These are phyloP conservation scores for Diaporthe aspalathi DNA, from an alignment of 2,329 filamentous ascomycete species.

Conservation along the genomic window DNA sequence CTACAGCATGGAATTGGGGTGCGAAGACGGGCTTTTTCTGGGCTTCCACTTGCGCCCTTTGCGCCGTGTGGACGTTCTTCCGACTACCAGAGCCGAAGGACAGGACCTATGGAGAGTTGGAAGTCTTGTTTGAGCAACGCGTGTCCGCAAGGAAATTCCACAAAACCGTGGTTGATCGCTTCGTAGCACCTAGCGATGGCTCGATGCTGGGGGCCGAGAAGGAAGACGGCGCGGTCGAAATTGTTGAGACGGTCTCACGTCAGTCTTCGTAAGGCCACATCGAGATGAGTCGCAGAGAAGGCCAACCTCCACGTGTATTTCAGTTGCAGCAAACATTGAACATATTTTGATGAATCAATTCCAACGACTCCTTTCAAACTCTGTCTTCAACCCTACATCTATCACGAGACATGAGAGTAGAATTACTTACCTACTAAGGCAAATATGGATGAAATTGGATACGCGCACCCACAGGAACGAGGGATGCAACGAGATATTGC, in stretches of 20 bases:
- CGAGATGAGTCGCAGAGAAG: background rate
- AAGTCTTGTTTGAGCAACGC: conserved; percentile 62
- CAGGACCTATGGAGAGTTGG: conserved; percentile 66
- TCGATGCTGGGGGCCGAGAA: conserved; percentile 12
- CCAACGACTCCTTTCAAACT: background rate
- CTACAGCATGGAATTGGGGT: conserved; percentile 58
- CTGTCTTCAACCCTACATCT: no score
- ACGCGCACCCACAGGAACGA: no score
- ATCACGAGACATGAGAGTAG: background rate
- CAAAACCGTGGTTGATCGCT: conserved; percentile 44
- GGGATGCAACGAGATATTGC: no score
- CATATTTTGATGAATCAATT: background rate
- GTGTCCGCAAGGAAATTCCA: conserved; percentile 57
- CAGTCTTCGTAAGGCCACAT: background rate
- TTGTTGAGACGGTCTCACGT: conserved; percentile 21
- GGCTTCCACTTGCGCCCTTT: conserved; percentile 57
- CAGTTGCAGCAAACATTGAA: background rate
- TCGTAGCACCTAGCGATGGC: conserved; percentile 15
- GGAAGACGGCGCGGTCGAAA: conserved; percentile 13
- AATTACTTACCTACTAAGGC: no score
- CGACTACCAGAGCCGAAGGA: conserved; percentile 66
- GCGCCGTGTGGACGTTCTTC: conserved; percentile 62
- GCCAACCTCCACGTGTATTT: background rate
- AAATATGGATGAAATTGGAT: no score
- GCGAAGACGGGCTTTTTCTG: conserved; percentile 62